Evolutionary conservation across 768 basidiomycete genomes (phyloP), one percentile per base, ranked within the genome.

Genomic region (Boletus rubropictus): DNA sequence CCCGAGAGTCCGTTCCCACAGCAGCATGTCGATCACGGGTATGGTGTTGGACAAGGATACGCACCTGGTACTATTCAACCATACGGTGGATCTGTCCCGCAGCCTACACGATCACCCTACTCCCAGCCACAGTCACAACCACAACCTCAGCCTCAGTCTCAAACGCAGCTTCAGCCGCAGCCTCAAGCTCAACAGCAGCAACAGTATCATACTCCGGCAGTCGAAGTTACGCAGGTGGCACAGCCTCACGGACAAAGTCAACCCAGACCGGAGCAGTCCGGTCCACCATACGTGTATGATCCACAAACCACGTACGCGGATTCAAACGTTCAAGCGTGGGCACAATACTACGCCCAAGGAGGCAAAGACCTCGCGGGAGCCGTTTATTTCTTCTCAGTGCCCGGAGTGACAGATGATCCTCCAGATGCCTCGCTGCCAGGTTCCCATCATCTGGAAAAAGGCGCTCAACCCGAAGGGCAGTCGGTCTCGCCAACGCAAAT

Each of bases 241-340:
- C 54, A 56, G 15, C 45, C 48, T 39, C 58, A 53, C 17, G 42
- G 2, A 1, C 57, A 60, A 40, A 42, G 27, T 36, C 55, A 60
- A 33, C 36, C 52, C 7, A 53, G 32, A 17, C 29, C 48, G 14
- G 67, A 57, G 18, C 60, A 60, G 28, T 46, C 59, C 6, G 75
- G 73, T 17, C 76, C 77, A 8, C 78, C 78, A 12, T 79, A 69
- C 46, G 63, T 69, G 8, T 90, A 76, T 58, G 79, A 89, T 53
- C 84, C 86, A 4, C 74, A 71, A 24, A 69, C 72, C 40, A 80
- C 79, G 18, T 92, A 92, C 55, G 66, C 79, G 14, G 89, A 92
- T 61, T 78, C 81, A 45, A 89, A 89, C 52, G 87, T 83, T 18
- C 88, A 90, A 60, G 86, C 85, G 0, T 91, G 89, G 89, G 89